Evolutionary conservation across 768 basidiomycete genomes (phyloP), one percentile per base, ranked within the genome.

Genomic region (Naganishia kalamii): DNA sequence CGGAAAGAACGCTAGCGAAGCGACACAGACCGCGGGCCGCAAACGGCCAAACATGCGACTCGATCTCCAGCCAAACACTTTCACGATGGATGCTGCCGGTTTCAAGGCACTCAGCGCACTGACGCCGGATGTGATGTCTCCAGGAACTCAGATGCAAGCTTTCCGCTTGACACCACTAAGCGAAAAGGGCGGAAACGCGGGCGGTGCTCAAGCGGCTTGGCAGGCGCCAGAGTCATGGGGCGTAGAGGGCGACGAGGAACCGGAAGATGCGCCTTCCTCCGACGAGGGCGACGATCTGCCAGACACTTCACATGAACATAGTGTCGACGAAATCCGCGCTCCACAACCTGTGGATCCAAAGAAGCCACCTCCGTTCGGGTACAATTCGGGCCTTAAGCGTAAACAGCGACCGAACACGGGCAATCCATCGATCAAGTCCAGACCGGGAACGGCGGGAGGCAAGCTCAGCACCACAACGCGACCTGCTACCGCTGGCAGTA

Each of bases 191-290:
- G 71, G 65, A n/a, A 44, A 44, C 37, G 37, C 40, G 79, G 83
- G 1, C 81, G 81, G 3, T 79, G 23, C 35, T 19, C 65, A 65
- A 30, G 80, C 73, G 79, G 80, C 59, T 67, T 82, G 70, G 82
- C 81, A 65, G 77, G 80, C 80, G 8, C 81, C 81, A 1, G 81
- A 81, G 67, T 80, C 79, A 25, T 81, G 81, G 81, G 81, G 80
- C n/a, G 81, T 81, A 11, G 72, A 79, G 69, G 75, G 74, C n/a
- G 70, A 78, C 67, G 73, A 74, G 50, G 33, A 68, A 59, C 41
- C 67, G 15, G 78, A 77, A 8, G 74, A 72, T 30, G 72, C 72
- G 23, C 71, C 70, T 13, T 61, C 65, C 8, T 61, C 71, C 37
- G 69, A 70, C 13, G 72, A 71, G 25, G 68, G 64, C 4, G 72